Conservation (phyloP, 345 rosid genomes). For the Sisymbrium altissimum region DNA sequence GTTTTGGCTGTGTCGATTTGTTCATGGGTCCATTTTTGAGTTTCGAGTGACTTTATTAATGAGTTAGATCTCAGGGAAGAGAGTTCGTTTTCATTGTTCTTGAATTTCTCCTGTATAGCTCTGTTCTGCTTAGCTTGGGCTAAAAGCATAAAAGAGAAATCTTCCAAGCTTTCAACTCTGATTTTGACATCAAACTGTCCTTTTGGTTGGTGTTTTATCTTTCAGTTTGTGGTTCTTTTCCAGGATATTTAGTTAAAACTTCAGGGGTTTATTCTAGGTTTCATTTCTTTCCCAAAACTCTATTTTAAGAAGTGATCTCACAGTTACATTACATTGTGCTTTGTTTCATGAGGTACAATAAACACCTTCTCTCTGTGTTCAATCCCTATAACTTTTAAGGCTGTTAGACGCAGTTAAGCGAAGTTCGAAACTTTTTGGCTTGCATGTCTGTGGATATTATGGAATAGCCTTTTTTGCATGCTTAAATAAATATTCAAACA, state of each 20-base stretch:
- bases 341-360: not conserved
- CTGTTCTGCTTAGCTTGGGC: conserved; percentile 10
- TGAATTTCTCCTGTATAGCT: not conserved
- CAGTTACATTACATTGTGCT: not conserved
- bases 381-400: not conserved
- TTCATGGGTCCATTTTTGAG: conserved; percentile 26
- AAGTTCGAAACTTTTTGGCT: not conserved
- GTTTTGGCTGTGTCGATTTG: conserved; percentile 15
- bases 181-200: conserved; percentile 7
- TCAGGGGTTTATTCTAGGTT: too few species aligned
- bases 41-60: not conserved
- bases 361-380: not conserved
- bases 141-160: not conserved
- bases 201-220: conserved; percentile 8
- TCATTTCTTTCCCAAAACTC: not conserved
- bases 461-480: not conserved
- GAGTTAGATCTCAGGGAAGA: not conserved
- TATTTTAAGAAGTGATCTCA: not conserved
- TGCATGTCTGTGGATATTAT: not conserved
- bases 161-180: not conserved
- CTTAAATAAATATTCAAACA: not conserved
- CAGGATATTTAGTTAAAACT: too few species aligned
- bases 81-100: not conserved
- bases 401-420: not conserved
- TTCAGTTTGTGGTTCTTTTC: not conserved